Conservation (phyloP, 2,329 filamentous ascomycete species). For the Cladophialophora exuberans region DNA sequence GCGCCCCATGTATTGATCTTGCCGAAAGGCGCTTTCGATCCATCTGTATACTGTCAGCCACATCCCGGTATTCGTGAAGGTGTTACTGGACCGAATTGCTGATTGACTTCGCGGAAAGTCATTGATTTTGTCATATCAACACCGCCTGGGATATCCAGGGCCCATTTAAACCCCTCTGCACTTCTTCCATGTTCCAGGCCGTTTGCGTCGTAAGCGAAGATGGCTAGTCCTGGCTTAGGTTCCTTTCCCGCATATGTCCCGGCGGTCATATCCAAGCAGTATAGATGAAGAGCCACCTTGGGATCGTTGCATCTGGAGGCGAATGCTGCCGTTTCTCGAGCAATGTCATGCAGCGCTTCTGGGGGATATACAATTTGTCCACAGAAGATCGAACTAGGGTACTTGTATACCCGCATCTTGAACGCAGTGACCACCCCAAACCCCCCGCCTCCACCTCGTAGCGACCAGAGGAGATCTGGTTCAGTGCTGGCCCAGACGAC, state of each 20-base stretch:
- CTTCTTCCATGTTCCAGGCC: slow-evolving; percentile 21
- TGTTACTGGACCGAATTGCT: slow-evolving; percentile 11
- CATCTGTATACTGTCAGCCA: slow-evolving; percentile 1
- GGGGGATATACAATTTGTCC: slow-evolving; percentile 28
- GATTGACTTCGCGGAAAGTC: slow-evolving; percentile 15
- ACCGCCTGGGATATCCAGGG: slow-evolving; percentile 24
- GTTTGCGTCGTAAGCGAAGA: slow-evolving; percentile 22
- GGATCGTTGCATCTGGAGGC: slow-evolving; percentile 11
- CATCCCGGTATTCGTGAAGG: neutral
- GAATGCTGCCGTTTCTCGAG: slow-evolving; percentile 20
- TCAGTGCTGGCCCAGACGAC: slow-evolving; percentile 44
- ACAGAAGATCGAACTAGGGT: slow-evolving; percentile 25
- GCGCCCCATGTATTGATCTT: slow-evolving; percentile 17
- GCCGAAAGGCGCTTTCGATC: slow-evolving; percentile 12
- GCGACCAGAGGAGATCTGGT: slow-evolving; percentile 46
- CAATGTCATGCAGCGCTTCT: slow-evolving; percentile 15
- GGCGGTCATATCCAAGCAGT: slow-evolving; percentile 20
- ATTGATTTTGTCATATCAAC: slow-evolving; percentile 23
- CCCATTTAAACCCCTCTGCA: slow-evolving; percentile 26
- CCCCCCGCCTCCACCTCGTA: slow-evolving; percentile 45
- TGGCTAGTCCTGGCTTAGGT: slow-evolving; percentile 20
- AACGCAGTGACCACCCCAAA: slow-evolving; percentile 27
- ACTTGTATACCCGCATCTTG: slow-evolving; percentile 27
- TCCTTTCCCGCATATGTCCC: slow-evolving; percentile 15
- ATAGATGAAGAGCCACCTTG: slow-evolving; percentile 23